Conservation (phyloP, 768 basidiomycete genomes). For the Suillus luteus region DNA sequence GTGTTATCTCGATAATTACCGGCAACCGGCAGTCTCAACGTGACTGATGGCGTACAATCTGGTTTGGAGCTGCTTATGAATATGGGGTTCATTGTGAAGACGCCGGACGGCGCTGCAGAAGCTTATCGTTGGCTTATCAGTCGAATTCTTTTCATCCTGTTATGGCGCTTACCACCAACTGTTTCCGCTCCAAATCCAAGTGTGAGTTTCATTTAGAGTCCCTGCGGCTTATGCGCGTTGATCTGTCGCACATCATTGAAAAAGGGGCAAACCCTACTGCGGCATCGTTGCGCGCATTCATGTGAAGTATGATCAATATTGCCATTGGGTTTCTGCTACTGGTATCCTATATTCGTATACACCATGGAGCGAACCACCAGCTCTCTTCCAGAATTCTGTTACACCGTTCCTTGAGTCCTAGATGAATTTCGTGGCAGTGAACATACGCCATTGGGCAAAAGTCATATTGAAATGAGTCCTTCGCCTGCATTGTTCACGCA, state of each 20-base stretch:
- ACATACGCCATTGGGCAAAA: constrained; percentile 1
- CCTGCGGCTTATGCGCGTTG: neutral
- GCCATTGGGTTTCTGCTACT: neutral
- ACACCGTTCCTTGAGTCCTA: neutral
- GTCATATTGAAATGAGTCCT: neutral
- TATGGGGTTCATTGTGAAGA: constrained; percentile 2
- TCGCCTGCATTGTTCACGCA: neutral
- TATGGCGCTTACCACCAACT: neutral
- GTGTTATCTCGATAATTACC: constrained; percentile 7
- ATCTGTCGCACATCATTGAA: neutral
- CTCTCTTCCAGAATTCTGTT: neutral
- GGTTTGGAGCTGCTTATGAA: neutral
- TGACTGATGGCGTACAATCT: neutral
- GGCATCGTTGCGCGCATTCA: neutral
- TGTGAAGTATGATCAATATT: neutral
- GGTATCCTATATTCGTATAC: neutral
- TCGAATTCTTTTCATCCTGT: neutral
- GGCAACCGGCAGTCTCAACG: constrained; percentile 2
- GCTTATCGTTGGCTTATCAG: neutral
- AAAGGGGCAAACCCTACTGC: neutral
- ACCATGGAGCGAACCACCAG: too few relatives aligned
- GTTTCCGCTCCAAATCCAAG: neutral
- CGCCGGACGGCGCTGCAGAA: neutral
- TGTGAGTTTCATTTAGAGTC: neutral
- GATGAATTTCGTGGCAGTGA: neutral